Percentiles rank a stretch among this genome's conserved stretches.
phyloP scores from a whole-genome alignment of 108 stramenopile species.

The Cyclotella distinguenda region DNA sequence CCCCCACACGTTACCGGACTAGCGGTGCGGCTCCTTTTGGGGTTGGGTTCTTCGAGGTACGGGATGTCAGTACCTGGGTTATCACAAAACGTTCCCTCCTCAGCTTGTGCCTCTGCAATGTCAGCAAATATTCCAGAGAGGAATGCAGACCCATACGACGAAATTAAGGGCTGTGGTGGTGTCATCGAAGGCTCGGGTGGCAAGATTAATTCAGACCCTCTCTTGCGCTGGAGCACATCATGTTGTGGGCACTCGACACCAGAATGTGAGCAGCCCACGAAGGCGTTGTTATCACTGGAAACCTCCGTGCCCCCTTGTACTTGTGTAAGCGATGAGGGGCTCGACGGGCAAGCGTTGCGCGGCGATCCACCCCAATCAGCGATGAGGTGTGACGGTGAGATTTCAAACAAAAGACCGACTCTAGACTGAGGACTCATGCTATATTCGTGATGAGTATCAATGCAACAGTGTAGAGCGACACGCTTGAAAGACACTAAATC shows the following conservation, averaged over 20 bases:
- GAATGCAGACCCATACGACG: slow-evolving; percentile 43
- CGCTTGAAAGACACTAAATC: slow-evolving; percentile 15
- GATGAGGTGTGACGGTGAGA: slow-evolving; percentile 19
- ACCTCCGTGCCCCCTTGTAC: slow-evolving; percentile 13
- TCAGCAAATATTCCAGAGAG: slow-evolving; percentile 47
- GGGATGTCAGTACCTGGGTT: not conserved
- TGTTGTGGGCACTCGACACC: no score
- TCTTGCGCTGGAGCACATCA: slow-evolving; percentile 13
- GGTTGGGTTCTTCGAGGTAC: slow-evolving; percentile 5
- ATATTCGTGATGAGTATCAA: slow-evolving; percentile 48
- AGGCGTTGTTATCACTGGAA: slow-evolving; percentile 14
- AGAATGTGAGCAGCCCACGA: slow-evolving; percentile 25
- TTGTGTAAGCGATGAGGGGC: slow-evolving; percentile 7
- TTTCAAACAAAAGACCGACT: slow-evolving; percentile 16
- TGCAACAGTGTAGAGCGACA: slow-evolving; percentile 40
- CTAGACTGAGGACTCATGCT: slow-evolving; percentile 56
- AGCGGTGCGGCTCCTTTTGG: slow-evolving; percentile 30
- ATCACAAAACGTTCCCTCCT: slow-evolving; percentile 1
- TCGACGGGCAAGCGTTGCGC: slow-evolving; percentile 42
- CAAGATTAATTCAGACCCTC: slow-evolving; percentile 21
- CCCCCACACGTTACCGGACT: slow-evolving; percentile 13
- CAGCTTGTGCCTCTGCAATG: slow-evolving; percentile 19
- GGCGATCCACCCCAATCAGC: slow-evolving; percentile 5
- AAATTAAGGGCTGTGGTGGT: slow-evolving; percentile 23
- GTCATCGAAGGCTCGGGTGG: slow-evolving; percentile 3